Evolutionary conservation across 2,329 filamentous ascomycete genomes (phyloP), one percentile per base, ranked within the genome.

Genomic region (Nectriaceae sp.): DNA sequence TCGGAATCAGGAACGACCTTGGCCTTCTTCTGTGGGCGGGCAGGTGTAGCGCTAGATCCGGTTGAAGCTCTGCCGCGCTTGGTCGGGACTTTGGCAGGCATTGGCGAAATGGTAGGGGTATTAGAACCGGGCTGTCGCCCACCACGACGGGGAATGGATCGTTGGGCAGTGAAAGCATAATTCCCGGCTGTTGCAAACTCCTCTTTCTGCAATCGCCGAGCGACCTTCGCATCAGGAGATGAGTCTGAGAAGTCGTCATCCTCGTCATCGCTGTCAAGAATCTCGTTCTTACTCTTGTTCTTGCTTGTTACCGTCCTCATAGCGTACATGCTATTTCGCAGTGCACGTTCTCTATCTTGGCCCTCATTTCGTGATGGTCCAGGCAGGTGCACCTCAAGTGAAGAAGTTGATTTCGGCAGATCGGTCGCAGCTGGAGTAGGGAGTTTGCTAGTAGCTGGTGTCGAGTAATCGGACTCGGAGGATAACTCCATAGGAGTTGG

Each of bases 281-380:
- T 78, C 67, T 75, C 67, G 3, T 33, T 46, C 11, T 24, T 71
- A 62, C 46, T 71, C 10, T 24, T 71, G 78, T 22, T 71, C 63
- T 46, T 71, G 10, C 22, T 71, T 78, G 44, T 69, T 63, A 53
- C 77, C 70, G 70, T n/a, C 11, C 68, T 70, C 59, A 82, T 64
- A 2, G 78, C 71, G 52, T 73, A 79, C 42, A 76, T 69, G 67
- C 77, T 84, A 8, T 59, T 61, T 15, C 65, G 60, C 13, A 69
- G 41, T 11, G 57, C 59, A n/a, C 63, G 56, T 21, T 71, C 67
- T 19, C 56, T 57, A 19, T 65, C 63, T n/a, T 22, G 10, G 15
- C 44, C 49, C 8, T 49, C 47, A 5, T 40, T 44, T 2, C 39
- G 44, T 37, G 61, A 50, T 39, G 49, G 54, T 2, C 54, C 50